phyloP scores from a whole-genome alignment of 768 basidiomycete genomes.

The Tricholomella constricta region DNA sequence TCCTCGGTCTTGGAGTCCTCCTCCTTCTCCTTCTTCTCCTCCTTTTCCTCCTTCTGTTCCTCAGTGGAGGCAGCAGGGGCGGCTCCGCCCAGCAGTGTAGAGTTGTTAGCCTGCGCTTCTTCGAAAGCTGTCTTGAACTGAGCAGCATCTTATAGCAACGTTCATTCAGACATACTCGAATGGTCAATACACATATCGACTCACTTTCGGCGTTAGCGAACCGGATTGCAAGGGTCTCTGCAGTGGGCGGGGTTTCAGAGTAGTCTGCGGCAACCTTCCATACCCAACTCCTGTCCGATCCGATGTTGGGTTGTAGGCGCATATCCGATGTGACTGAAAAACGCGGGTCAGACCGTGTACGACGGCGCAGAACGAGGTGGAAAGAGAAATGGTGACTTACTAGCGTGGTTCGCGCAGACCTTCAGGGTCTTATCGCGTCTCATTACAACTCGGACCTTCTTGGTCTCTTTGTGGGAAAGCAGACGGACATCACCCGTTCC shows the following conservation, averaged over 20 bases:
- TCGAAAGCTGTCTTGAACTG: conserved; percentile 92
- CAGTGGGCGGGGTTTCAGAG: conserved; percentile 83
- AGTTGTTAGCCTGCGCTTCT: conserved; percentile 74
- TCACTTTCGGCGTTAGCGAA: conserved; percentile 96
- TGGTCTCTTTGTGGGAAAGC: conserved; percentile 83
- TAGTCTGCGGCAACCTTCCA: conserved; percentile 98
- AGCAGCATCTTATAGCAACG: conserved; percentile 62
- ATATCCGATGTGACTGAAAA: conserved; percentile 81
- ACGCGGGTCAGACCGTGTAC: conserved; percentile 3
- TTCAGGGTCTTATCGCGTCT: conserved; percentile 99
- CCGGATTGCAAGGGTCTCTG: conserved; percentile 97
- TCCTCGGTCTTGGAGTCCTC: conserved; percentile 34
- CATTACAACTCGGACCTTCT: conserved; percentile 97
- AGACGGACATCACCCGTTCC: conserved; percentile 96
- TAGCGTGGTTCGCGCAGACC: conserved; percentile 96
- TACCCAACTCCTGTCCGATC: conserved; percentile 99
- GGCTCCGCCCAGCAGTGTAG: conserved; percentile 34
- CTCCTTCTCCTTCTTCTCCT: conserved; percentile 30
- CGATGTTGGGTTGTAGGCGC: conserved; percentile 95
- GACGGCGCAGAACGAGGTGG: background rate
- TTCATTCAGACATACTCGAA: background rate
- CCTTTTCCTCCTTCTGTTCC: too few relatives aligned
- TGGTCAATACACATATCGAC: conserved; percentile 29
- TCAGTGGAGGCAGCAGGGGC: conserved; percentile 29
- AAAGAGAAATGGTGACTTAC: conserved; percentile 49